Evolutionary conservation across 495 filamentous ascomycete genomes (phyloP).

Genomic region (Tuber magnatum): DNA sequence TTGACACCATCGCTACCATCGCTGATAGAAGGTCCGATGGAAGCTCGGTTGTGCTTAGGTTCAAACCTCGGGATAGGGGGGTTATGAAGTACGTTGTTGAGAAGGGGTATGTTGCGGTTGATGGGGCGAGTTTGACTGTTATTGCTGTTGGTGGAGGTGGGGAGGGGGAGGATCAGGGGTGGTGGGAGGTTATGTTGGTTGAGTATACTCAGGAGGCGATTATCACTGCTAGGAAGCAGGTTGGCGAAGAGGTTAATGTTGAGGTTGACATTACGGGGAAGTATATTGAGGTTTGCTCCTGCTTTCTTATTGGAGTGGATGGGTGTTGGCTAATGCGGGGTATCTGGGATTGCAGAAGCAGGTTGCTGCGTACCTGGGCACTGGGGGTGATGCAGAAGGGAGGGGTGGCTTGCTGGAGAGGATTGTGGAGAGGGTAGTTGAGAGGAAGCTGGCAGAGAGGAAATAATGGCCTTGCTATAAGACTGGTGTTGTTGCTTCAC

Average conservation of each 20-base stretch:
- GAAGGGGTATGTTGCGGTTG: constrained; percentile 92
- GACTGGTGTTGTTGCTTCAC: neutral
- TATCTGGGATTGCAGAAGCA: constrained; percentile 58
- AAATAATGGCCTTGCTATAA: neutral
- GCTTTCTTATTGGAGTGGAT: neutral
- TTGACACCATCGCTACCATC: constrained; percentile 78
- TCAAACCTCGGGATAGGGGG: constrained; percentile 58
- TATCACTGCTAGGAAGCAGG: constrained; percentile 69
- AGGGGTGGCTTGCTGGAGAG: constrained; percentile 68
- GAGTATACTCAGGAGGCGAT: constrained; percentile 95
- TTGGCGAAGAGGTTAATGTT: constrained; percentile 85
- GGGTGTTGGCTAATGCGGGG: constrained; percentile 2
- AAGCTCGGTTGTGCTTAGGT: constrained; percentile 78
- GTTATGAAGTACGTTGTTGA: constrained; percentile 82
- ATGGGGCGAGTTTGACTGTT: constrained; percentile 93
- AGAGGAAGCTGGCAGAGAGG: constrained; percentile 52
- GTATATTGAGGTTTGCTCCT: constrained; percentile 59
- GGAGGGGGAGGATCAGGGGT: constrained; percentile 51
- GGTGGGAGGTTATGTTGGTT: constrained; percentile 98
- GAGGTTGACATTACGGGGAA: constrained; percentile 99
- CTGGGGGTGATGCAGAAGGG: constrained; percentile 51
- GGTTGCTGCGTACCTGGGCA: constrained; percentile 58
- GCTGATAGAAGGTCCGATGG: constrained; percentile 64
- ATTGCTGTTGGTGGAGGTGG: constrained; percentile 56
- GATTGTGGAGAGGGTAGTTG: constrained; percentile 68